Base-by-base conservation (phyloP, 75 land plant genomes). In the Adiantum capillusveneris region DNA sequence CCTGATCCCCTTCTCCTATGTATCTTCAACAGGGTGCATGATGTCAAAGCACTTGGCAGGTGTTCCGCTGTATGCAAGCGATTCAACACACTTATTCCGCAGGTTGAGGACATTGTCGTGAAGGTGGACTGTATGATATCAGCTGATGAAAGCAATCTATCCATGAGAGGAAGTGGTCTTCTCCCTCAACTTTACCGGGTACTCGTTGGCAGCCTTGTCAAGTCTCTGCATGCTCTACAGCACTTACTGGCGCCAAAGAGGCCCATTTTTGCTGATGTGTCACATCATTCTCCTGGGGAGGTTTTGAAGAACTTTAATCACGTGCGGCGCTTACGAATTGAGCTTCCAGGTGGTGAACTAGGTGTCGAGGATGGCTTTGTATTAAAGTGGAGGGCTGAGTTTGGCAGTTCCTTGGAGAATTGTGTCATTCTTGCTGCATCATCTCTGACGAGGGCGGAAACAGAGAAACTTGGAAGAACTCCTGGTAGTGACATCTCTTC, bases 71-170 rank as follows among this genome's bases (percentile, higher is more conserved):
- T 94, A 25, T 89, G 92, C 25, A 76, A 70, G 28, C 62, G 98
- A n/a, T 94, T 94, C 78, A 69, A 81, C 45, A 37, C 75, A 7
- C 60, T 90, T 25, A 83, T 75, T 44, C 77, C 82, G 6, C 80
- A 80, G 59, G 98, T 84, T 31, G 88, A 86, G 26, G 65, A 73
- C 78, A 85, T 94, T 31, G 66, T 81, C 29, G 91, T 94, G 17
- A 81, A 79, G 18, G 96, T 94, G 11, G 98, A 90, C 59, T 94
- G 96, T 60, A 96, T 94, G 29, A 89, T 94, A 55, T 85, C 96
- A 24, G 86, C 79, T 36, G 86, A 81, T 39, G 81, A 81, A 18
- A 52, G 59, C 16, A 53, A 57, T 65, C 25, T 59, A 70, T 60
- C 34, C n/a, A 50, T 44, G 6, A 79, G 73, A 56, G 72, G 82